Evolutionary conservation across 1,139 yeast genomes (phyloP), one percentile per base, ranked within the genome.

Genomic region (Wickerhamomyces sp.): DNA sequence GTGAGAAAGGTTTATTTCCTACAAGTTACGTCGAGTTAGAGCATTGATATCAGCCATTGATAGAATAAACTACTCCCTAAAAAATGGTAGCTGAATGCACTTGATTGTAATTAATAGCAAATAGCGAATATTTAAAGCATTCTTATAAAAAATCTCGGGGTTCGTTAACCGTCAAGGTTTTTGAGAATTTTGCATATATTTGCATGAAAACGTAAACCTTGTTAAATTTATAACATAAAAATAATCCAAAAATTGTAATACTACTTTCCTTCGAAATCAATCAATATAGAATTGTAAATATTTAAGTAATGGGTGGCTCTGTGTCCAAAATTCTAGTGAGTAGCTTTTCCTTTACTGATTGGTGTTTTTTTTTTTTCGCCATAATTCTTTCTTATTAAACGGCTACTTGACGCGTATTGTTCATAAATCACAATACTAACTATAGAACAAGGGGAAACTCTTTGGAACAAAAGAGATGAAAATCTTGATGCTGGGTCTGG

Each of bases 401-500:
- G n/a, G n/a, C n/a, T n/a, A n/a, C n/a, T n/a, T n/a, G 24, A 21
- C 24, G 24, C 24, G 24, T 21, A 7, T n/a, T n/a, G n/a, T n/a
- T n/a, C n/a, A n/a, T n/a, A n/a, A n/a, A n/a, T n/a, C n/a, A n/a
- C n/a, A 24, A 24, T 24, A 27, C 17, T n/a, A 27, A 27, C 17
- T 14, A 14, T n/a, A 6, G 12, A 27, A 12, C 14, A 31, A 64
- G 69, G 64, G 70, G 46, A 72, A 69, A 52, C 61, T 72, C 34
- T 72, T 73, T 55, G 78, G 78, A 36, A 68, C 72, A 45, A 62
- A 61, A 24, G 70, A 66, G 48, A 65, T 65, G 71, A 64, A 64
- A 52, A 82, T 89, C 59, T 73, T 89, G 52, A 88, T 89, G 96
- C 74, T 89, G 48, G 97, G 97, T 14, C 72, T 89, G 48, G 96